Base-by-base conservation (phyloP, 2,329 filamentous ascomycete species). In the Fusarium hostae region DNA sequence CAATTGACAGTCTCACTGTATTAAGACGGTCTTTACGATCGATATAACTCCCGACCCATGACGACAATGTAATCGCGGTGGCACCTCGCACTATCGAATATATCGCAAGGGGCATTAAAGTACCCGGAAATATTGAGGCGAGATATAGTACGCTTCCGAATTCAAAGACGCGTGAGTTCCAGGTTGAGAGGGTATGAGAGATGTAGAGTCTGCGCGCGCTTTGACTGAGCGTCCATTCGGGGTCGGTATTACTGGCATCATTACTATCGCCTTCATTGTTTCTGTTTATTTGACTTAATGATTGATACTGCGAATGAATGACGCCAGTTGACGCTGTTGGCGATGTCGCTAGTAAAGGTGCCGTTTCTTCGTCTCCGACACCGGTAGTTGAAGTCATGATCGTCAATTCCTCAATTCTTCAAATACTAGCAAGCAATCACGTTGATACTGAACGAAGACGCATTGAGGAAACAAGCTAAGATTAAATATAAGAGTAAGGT, bases 111-210 rank as follows among this genome's bases (percentile, higher is more conserved):
- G 89, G 91, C 26, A 92, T 83, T 26, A 94, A 81, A 0, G 90
- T 92, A 1, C 83, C 80, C 0, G 86, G 86, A 71, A 84, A 90
- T 48, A 88, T 84, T 2, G 83, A 79, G 1, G 88, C 87, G 13
- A 90, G 81, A 77, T 86, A 90, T 9, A 90, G 81, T 9, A 91
- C 86, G 9, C 87, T 86, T 34, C 85, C 89, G 61, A 91, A 91
- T 75, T 91, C 89, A 68, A 91, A 91, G 60, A 89, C 80, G 24
- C 89, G 86, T 0, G 88, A 87, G 78, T 91, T 91, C 87, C 88
- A 90, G 52, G 89, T 87, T 8, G 89, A 91, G 1, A 91, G 81
- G 57, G 87, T 85, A 70, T 91, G 89, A 0, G 89, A 91, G 2
- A 82, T 75, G 74, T 90, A 91, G 10, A 91, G 82, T 1, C 81